Evolutionary conservation across 805 yeast species (phyloP), one percentile per base, ranked within the genome.

Genomic region (Saturnispora bothae): DNA sequence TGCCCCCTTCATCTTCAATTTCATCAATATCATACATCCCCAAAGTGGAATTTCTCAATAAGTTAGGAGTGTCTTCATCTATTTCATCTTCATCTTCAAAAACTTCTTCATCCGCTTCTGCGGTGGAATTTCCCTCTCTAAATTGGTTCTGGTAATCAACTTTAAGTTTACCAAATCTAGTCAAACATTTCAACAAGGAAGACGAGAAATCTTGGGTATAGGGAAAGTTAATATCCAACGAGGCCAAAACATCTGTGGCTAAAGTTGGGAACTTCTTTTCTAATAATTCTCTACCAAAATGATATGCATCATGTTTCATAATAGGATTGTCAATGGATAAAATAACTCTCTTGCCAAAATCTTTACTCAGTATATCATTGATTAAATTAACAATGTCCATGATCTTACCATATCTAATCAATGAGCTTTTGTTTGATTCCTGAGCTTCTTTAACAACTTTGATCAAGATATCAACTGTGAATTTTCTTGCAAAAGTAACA

Each of bases 11-110:
- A 17, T 46, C 54, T 27, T 58, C 63, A 28, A 56, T 45, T 38
- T 59, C 92, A 25, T 70, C 83, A 28, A 83, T 78, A 49, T 89
- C 96, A 54, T 81, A 89, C 94, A 89, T 88, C 2, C 96, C 96
- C 29, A 89, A 65, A 0, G 96, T 83, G 0, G 96, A 88, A 53
- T 92, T 88, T 28, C 80, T 66, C 57, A 89, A 76, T 51, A 88
- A 64, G 54, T 88, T 88, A 0, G 94, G 86, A 0, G 86, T 73
- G 38, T 84, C 89, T 38, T 81, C 94, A 22, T 68, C 53, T 5
- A 56, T 60, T 27, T 71, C 76, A 21, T 65, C 61, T 27, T 78
- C 65, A 16, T 55, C 64, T 4, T 52, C 57, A 28, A 45, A 52
- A 6, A 53, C 43, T 34, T 51, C 53, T n/a, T 48, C 62, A 28